Percentiles rank a stretch among this genome's conserved stretches.
These are phyloP conservation scores for Lathyrus sativus DNA, from an alignment of 306 rosid species.

Conservation along the genomic window DNA sequence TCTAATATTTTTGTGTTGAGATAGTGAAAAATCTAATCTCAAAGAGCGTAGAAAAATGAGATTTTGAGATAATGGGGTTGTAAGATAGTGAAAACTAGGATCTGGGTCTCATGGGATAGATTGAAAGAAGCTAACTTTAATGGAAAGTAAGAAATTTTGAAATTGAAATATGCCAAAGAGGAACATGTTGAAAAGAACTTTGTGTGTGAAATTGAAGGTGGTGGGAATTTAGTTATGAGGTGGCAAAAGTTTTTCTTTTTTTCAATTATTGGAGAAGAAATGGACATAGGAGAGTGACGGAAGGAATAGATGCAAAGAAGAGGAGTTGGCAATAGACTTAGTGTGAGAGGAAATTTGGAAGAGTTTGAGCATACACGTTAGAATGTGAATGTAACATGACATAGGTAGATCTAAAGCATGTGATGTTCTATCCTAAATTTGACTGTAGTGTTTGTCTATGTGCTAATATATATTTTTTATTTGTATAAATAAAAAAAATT, in stretches of 20 bases:
- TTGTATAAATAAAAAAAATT: too few relatives aligned
- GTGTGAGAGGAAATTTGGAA: conserved; percentile 32
- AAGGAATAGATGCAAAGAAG: conserved; percentile 20
- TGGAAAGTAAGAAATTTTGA: conserved; percentile 28
- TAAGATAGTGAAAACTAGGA: conserved; percentile 34
- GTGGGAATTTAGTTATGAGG: conserved; percentile 32
- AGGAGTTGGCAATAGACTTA: conserved; percentile 23
- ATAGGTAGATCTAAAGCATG: conserved; percentile 67
- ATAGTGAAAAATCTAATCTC: not conserved
- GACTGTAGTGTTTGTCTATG: conserved; percentile 20
- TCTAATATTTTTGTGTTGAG: conserved; percentile 5
- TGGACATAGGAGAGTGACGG: conserved; percentile 21
- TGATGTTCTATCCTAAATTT: conserved; percentile 52
- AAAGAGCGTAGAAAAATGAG: conserved; percentile 2
- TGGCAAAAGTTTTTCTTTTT: not conserved
- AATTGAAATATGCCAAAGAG: conserved; percentile 45
- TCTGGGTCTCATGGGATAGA: conserved; percentile 42
- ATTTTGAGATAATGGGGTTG: conserved; percentile 28
- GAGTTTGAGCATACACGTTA: conserved; percentile 35
- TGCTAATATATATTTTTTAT: too few relatives aligned
- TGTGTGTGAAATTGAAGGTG: conserved; percentile 28
- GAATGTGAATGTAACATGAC: conserved; percentile 50
- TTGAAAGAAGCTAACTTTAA: conserved; percentile 10
- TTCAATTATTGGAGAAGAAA: conserved; percentile 34
- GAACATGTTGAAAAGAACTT: conserved; percentile 52